phyloP scores from a whole-genome alignment of 345 rosid species.

The Corchorus capsularis region DNA sequence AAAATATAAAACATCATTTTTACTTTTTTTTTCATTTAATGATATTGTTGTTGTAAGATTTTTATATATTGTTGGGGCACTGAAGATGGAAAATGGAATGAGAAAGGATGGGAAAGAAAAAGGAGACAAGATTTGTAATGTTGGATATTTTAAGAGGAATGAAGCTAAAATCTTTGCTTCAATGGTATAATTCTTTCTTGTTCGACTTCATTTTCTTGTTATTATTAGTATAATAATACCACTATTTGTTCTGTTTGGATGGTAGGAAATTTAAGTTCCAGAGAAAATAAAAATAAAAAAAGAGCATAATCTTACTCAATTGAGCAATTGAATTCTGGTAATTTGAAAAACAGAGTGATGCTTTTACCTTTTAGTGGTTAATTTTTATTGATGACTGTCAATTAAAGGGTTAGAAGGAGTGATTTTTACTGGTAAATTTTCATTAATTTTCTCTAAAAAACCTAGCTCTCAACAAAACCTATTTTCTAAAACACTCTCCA shows the following conservation, averaged over 20 bases:
- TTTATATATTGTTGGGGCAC: constrained; percentile 33
- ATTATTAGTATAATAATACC: too few relatives aligned
- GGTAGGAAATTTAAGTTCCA: background rate
- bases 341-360: too few relatives aligned
- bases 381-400: background rate
- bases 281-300: background rate
- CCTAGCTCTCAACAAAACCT: too few relatives aligned
- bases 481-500: too few relatives aligned
- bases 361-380: background rate
- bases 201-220: background rate
- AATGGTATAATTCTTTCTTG: constrained; percentile 30
- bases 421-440: background rate
- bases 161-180: constrained; percentile 36
- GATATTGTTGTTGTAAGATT: constrained; percentile 35
- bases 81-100: too few relatives aligned
- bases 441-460: too few relatives aligned
- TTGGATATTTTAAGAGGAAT: constrained; percentile 38
- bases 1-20: constrained; percentile 20
- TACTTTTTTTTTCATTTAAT: background rate
- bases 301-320: background rate
- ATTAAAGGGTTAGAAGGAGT: background rate
- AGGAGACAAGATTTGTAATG: constrained; percentile 36
- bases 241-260: constrained; percentile 23
- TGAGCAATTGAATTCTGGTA: background rate
- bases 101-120: constrained; percentile 13